Conservation (phyloP, 164 flowering plant species). For the Tetrastigma voinierianum region DNA sequence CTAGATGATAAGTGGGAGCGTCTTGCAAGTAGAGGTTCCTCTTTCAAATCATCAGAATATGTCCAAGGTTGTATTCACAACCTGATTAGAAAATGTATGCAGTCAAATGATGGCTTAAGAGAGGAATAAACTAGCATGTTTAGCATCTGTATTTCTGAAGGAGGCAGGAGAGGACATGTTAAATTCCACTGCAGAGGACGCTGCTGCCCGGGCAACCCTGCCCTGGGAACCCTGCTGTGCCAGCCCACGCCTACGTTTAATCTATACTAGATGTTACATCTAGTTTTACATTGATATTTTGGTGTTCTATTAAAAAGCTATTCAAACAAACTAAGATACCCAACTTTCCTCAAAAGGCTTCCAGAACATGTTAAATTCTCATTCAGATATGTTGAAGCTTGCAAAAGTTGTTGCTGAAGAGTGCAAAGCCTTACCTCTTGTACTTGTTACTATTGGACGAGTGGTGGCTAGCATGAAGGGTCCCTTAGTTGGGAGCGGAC, state of each 20-base stretch:
- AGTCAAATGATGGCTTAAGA: constrained; percentile 7
- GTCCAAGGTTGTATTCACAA: constrained; percentile 17
- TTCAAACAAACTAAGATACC: no score
- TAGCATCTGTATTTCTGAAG: constrained; percentile 3
- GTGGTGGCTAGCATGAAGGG: constrained; percentile 12
- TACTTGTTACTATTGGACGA: constrained; percentile 8
- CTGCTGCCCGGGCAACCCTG: no score
- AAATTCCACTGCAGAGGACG: no score
- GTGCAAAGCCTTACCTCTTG: constrained; percentile 18
- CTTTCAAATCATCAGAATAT: neutral
- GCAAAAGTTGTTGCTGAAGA: constrained; percentile 9
- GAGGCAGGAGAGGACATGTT: constrained; percentile 1
- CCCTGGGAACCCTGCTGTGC: no score
- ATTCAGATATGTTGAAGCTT: constrained; percentile 9
- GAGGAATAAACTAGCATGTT: constrained; percentile 6
- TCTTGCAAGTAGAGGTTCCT: neutral
- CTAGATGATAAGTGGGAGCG: constrained; percentile 17
- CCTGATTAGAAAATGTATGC: constrained; percentile 8
- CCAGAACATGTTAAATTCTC: neutral
- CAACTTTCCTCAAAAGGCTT: no score
- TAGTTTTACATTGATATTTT: no score
- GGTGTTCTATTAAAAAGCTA: no score
- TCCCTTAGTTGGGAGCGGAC: constrained; percentile 13
- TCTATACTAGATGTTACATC: no score
- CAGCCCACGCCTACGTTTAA: no score